Conservation (phyloP, 2,329 filamentous ascomycete species). For the Cercospora citrullina region DNA sequence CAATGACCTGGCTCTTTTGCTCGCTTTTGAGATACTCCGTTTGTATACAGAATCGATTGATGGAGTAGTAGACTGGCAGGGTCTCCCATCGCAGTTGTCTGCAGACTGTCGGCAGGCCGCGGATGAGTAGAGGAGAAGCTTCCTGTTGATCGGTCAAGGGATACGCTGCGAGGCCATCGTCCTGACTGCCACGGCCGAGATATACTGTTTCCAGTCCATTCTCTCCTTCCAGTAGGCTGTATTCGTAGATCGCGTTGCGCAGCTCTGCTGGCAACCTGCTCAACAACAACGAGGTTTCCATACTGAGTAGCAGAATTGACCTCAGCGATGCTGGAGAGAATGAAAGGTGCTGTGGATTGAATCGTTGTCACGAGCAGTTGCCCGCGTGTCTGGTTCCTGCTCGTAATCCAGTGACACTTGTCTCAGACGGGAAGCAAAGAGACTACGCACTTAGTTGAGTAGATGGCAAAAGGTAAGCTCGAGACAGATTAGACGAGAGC, state of each 20-base stretch:
- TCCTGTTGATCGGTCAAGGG: neutral
- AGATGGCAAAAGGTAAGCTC: neutral
- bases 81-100: conserved; percentile 24
- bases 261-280: conserved; percentile 17
- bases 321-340: neutral
- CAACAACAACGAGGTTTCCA: conserved; percentile 3
- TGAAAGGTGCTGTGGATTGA: neutral
- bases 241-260: conserved; percentile 24
- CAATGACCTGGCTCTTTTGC: conserved; percentile 20
- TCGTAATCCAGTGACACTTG: neutral
- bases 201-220: conserved; percentile 15
- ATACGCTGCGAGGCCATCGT: neutral
- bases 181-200: conserved; percentile 8
- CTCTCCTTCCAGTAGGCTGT: conserved; percentile 17
- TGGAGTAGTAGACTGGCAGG: conserved; percentile 24
- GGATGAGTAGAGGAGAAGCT: conserved; percentile 11
- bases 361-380: neutral
- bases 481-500: neutral
- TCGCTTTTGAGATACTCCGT: conserved; percentile 28
- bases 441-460: neutral
- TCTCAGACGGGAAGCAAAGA: neutral
- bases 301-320: neutral
- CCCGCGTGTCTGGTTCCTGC: neutral
- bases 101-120: conserved; percentile 21
- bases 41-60: conserved; percentile 26